Evolutionary conservation across 2,329 filamentous ascomycete species (phyloP).

Genomic region (Cryphonectria japonica): DNA sequence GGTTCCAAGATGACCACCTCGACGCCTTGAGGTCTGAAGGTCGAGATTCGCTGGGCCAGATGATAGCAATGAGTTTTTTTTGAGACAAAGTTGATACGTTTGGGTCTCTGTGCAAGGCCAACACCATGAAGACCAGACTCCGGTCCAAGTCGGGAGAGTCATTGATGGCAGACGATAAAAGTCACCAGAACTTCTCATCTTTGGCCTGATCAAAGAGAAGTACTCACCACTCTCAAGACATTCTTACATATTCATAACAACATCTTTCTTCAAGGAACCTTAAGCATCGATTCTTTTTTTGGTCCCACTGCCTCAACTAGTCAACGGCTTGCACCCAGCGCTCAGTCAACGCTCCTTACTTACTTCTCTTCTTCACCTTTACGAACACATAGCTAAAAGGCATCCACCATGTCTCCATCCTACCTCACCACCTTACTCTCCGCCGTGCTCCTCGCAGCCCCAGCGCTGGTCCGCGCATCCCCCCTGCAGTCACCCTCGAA

Average conservation of each 20-base stretch:
- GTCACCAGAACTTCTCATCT: background rate
- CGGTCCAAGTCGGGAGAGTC: background rate
- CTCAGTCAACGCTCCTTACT: background rate
- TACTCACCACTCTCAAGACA: background rate
- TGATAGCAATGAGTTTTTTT: background rate
- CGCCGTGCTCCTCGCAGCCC: background rate
- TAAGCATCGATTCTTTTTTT: background rate
- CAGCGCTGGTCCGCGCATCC: slow-evolving; percentile 1
- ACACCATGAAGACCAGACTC: background rate
- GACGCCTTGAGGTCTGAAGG: background rate
- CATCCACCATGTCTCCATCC: background rate
- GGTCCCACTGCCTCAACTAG: background rate
- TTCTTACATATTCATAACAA: background rate
- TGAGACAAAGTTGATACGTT: background rate
- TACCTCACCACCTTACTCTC: background rate
- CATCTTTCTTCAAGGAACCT: background rate
- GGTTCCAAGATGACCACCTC: background rate
- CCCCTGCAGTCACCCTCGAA: slow-evolving; percentile 3
- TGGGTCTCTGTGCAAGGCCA: background rate
- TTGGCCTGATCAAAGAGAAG: background rate
- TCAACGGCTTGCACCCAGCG: background rate
- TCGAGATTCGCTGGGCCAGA: background rate
- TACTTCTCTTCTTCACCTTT: background rate
- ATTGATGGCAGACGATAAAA: background rate
- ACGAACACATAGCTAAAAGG: background rate